Base-by-base conservation (phyloP, 345 rosid genomes). In the Lepidium sativum region DNA sequence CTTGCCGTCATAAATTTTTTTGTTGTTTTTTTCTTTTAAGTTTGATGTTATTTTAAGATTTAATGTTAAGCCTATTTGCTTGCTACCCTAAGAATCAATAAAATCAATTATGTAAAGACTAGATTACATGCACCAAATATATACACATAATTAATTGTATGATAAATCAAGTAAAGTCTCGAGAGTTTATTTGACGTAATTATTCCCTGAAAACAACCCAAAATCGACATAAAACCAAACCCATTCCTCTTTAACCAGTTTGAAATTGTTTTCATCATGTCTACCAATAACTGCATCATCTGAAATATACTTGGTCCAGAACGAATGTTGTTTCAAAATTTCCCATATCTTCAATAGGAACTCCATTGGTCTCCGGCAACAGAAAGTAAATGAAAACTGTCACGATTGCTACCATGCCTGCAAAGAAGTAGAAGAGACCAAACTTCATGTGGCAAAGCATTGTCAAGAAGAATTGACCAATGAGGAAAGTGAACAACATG, bases 381-480 rank as follows among this genome's bases (percentile, higher is more conserved):
- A 86, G 41, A 9, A 71, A 69, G 71, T 77, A 61, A 11, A 82
- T 76, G 61, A 82, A 85, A 12, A 51, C 54, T 2, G 86, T 86
- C 92, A 86, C 83, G 56, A 79, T 61, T 5, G 55, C 74, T 20
- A 83, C 81, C 81, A 85, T 81, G 31, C 71, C 78, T 12, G 75
- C 86, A 41, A 82, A 86, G 71, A 86, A 77, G 80, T 75, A 76
- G 86, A 86, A 86, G 54, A 79, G 75, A 35, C 88, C 86, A 2
- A 83, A 59, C 79, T 80, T 83, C 41, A 86, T 75, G 44, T 76
- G 82, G 51, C 88, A 83, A 58, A 86, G 82, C 83, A 86, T 80
- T 6, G 83, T 37, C 18, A 84, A 64, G 59, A 79, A 79, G 16
- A 77, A 68, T 49, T 84, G 85, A 5, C 83, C 87, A 8, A 82